Base-by-base conservation (phyloP, 1,284 basidiomycete species). In the Blastosporella zonata region DNA sequence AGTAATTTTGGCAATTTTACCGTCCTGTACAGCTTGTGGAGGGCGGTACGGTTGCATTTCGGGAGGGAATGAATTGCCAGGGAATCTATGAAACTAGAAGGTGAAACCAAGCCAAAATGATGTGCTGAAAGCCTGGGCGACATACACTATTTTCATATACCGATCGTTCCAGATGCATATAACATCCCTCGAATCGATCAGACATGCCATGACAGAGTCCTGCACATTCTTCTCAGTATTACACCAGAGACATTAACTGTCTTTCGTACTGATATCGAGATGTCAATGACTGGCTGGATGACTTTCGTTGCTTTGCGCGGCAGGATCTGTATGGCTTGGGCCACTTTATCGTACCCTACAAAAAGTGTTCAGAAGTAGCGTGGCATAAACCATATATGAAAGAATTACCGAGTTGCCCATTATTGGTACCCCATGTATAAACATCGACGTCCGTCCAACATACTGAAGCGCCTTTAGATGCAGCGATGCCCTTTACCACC, bases 361-460 rank as follows among this genome's bases (percentile, higher is more conserved):
- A 23, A 44, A 40, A 21, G 39, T 23, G 6, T 40, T 22, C 29
- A 18, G 33, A 34, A 10, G 13, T 27, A 43, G 36, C 29, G 20
- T 43, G 15, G 20, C 42, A 46, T 13, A 15, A 23, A 2, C 1
- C 2, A 5, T 23, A 47, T n/a, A 22, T 2, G 10, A 35, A 22
- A 13, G 2, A 6, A 22, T 27, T 46, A 82, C 95, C 95, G 2
- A 99, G 76, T 65, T 99, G 97, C 0, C 97, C 97, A 27, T 79
- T 80, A 66, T 98, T 97, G 20, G 90, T 93, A 0, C 96, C 97
- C 95, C 95, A 99, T 0, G 95, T 97, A 69, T 83, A 97, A 0
- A 98, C 79, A n/a, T 85, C 81, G n/a, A 63, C 65, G 13, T 79
- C 77, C 0, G 94, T 97, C 87, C 92, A 99, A 63, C 92, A 96